Conservation (phyloP, 768 basidiomycete genomes). For the Tricholoma terreum region DNA sequence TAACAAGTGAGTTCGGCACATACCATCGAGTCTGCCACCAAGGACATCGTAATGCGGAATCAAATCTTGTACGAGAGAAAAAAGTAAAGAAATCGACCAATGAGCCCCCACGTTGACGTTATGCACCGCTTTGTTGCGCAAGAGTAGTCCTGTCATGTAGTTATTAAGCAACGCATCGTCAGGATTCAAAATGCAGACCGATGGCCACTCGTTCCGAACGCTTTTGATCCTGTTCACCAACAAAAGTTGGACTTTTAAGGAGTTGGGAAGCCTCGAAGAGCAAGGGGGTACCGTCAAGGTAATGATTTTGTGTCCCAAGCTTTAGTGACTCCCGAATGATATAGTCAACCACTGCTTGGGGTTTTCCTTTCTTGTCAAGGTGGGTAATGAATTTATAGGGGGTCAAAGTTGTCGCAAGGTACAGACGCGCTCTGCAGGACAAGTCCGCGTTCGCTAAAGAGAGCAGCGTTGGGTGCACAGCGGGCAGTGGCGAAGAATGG, state of each 20-base stretch:
- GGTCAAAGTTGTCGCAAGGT: constrained; percentile 71
- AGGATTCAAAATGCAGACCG: constrained; percentile 38
- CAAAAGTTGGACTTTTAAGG: constrained; percentile 35
- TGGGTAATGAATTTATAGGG: constrained; percentile 65
- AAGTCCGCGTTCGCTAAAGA: constrained; percentile 35
- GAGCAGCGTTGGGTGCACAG: constrained; percentile 47
- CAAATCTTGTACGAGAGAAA: constrained; percentile 73
- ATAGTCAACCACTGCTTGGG: constrained; percentile 55
- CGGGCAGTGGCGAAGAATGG: constrained; percentile 30
- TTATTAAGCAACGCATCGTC: constrained; percentile 2
- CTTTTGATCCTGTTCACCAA: constrained; percentile 30
- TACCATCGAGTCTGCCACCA: constrained; percentile 44
- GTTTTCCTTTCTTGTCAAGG: constrained; percentile 61
- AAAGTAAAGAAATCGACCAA: constrained; percentile 72
- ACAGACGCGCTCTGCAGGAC: constrained; percentile 58
- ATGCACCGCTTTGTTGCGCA: constrained; percentile 68
- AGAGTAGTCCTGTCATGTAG: constrained; percentile 49
- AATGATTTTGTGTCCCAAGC: constrained; percentile 74
- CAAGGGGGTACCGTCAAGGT: constrained; percentile 69
- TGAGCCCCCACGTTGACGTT: constrained; percentile 56
- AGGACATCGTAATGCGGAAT: constrained; percentile 46
- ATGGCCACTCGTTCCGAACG: constrained; percentile 55
- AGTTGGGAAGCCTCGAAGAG: constrained; percentile 56
- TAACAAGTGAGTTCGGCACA: constrained; percentile 14
- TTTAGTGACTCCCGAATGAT: constrained; percentile 84